Conservation (phyloP, 441 rosid genomes). For the Pelargonium citronellum region DNA sequence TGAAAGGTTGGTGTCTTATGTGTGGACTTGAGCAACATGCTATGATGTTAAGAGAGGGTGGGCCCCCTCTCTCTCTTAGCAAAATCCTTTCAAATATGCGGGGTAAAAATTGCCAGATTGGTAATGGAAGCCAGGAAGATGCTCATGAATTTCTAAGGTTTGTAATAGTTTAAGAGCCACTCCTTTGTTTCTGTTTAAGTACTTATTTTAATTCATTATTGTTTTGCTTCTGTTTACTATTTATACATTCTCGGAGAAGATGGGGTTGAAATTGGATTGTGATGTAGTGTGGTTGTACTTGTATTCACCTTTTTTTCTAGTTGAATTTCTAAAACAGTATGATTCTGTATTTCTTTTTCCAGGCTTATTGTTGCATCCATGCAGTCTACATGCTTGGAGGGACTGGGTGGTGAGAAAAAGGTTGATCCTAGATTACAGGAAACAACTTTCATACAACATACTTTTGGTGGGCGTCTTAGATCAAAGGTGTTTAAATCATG, state of each 20-base stretch:
- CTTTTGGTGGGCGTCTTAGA: conserved; percentile 72
- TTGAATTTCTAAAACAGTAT: neutral
- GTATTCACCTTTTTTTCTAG: neutral
- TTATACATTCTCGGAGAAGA: neutral
- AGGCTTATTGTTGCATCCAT: conserved; percentile 75
- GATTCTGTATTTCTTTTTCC: neutral
- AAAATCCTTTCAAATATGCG: conserved; percentile 62
- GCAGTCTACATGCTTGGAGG: conserved; percentile 82
- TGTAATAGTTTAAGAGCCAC: conserved; percentile 7
- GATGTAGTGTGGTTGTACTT: neutral
- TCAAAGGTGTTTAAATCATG: conserved; percentile 49
- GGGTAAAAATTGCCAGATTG: conserved; percentile 59
- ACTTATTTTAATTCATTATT: neutral
- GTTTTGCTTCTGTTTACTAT: conserved; percentile 6
- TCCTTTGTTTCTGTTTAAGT: conserved; percentile 12
- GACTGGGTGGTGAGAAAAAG: conserved; percentile 68
- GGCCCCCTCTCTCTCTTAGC: conserved; percentile 65
- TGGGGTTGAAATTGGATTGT: conserved; percentile 1
- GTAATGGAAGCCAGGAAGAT: conserved; percentile 87
- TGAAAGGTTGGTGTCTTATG: conserved; percentile 73
- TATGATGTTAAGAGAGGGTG: conserved; percentile 55
- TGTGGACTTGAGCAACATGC: conserved; percentile 85
- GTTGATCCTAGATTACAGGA: conserved; percentile 65
- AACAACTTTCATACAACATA: conserved; percentile 77
- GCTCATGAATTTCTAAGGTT: conserved; percentile 90